Percentiles rank a stretch among this genome's conserved stretches.
Evolutionary conservation across 1,139 yeast genomes (phyloP).

Genomic region (Suhomyces wounanorum): DNA sequence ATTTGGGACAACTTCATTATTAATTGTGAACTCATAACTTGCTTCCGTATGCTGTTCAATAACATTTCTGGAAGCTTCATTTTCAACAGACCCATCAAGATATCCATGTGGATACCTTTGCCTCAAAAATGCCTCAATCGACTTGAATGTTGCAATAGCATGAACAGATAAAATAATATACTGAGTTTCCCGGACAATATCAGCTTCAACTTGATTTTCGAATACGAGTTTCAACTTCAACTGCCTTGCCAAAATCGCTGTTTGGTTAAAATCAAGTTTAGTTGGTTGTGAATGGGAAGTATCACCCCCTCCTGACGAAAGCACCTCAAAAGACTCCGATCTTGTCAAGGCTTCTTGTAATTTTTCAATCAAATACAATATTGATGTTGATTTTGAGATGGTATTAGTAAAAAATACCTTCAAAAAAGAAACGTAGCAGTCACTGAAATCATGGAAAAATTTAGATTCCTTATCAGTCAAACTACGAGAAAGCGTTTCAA

Average conservation of each 20-base stretch:
- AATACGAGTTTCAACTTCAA: conserved; percentile 55
- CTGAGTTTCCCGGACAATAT: conserved; percentile 34
- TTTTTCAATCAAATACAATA: conserved; percentile 50
- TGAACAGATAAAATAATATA: conserved; percentile 70
- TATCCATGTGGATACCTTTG: conserved; percentile 20
- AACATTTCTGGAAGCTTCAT: not conserved
- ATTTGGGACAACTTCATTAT: conserved; percentile 62
- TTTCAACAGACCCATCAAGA: not conserved
- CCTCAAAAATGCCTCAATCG: conserved; percentile 65
- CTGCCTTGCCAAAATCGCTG: conserved; percentile 73
- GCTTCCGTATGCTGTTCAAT: conserved; percentile 16
- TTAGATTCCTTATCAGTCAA: conserved; percentile 31
- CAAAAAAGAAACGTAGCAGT: conserved; percentile 50
- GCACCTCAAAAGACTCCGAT: conserved; percentile 72
- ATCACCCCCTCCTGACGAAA: conserved; percentile 39
- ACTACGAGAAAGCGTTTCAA: conserved; percentile 46
- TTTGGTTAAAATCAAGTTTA: conserved; percentile 27
- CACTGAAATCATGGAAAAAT: conserved; percentile 16
- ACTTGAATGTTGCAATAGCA: conserved; percentile 82
- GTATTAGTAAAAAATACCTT: conserved; percentile 40
- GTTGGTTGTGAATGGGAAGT: conserved; percentile 5
- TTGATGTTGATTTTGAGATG: conserved; percentile 30
- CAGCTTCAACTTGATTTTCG: conserved; percentile 27
- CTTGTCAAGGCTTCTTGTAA: conserved; percentile 77
- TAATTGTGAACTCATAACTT: conserved; percentile 61